Evolutionary conservation across 768 basidiomycete genomes (phyloP), one percentile per base, ranked within the genome.

Genomic region (Dendrothele bispora): DNA sequence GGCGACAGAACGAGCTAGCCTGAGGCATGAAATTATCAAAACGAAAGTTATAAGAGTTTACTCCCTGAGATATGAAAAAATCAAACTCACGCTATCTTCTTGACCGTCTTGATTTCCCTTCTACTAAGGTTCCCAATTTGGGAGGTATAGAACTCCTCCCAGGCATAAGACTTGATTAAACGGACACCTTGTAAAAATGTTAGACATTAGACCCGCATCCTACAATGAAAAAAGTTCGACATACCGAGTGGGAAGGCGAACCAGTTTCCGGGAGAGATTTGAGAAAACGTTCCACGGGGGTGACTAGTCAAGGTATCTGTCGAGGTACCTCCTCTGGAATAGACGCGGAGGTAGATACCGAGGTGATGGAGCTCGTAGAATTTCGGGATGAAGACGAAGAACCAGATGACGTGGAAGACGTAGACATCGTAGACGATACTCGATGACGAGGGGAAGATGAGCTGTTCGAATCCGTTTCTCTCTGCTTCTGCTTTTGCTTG

Each of bases 101-200:
- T 58, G 17, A 79, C 60, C 17, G 73, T 65, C 4, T 55, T 52
- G 28, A 77, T 67, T 51, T 78, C 77, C 32, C 63, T 56, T 26
- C 54, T 56, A 17, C 79, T 61, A 43, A 77, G 57, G 1, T 56
- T 58, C 24, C 66, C 66, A 22, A 79, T 73, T 43, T 72, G 68
- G 20, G 68, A 56, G 1, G 63, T 60, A 53, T 79, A 82, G 50
- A 79, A 79, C 11, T 51, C 46, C 56, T 82, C 82, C 76, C 80
- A 85, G 0, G 78, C 79, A 56, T 81, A 85, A 24, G 75, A 65
- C 62, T 87, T 87, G 55, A 87, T 72, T 4, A 84, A 69, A 3
- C 85, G 74, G 46, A 87, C 84, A 34, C 81, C 81, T 61, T 83
- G 82, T 12, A 90, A 64, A 2, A 88, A n/a, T n/a, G n/a, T n/a